Evolutionary conservation across 164 flowering plant species (phyloP).

Genomic region (Litsea cubeba): DNA sequence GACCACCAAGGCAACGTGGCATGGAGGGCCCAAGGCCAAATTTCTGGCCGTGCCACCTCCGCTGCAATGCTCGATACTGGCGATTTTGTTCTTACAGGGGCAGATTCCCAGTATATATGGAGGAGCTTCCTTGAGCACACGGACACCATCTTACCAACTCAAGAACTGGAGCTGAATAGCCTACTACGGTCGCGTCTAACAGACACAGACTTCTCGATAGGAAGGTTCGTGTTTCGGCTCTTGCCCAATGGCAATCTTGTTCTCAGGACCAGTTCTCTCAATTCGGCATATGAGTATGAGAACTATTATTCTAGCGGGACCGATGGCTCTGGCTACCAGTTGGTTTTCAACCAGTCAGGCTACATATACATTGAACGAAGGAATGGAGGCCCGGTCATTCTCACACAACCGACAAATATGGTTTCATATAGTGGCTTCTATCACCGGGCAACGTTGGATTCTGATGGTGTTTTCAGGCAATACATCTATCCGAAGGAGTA

Average conservation of each 20-base stretch:
- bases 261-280: conserved; percentile 12
- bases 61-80: conserved; percentile 50
- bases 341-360: conserved; percentile 23
- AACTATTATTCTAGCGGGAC: neutral
- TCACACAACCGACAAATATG: too few relatives aligned
- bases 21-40: neutral
- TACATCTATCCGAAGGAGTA: neutral
- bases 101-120: conserved; percentile 4
- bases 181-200: conserved; percentile 19
- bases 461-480: conserved; percentile 8
- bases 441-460: conserved; percentile 4
- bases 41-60: conserved; percentile 11
- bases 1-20: neutral
- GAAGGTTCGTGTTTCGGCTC: conserved; percentile 25
- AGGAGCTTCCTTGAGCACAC: conserved; percentile 14
- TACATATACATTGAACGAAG: neutral
- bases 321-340: conserved; percentile 10
- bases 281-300: neutral
- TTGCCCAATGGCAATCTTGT: conserved; percentile 29
- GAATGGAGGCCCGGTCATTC: neutral
- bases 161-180: conserved; percentile 13
- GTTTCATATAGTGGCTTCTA: neutral
- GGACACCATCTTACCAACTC: conserved; percentile 44
- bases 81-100: conserved; percentile 25
- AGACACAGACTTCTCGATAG: conserved; percentile 27